Conservation (phyloP, 1,284 basidiomycete genomes). For the Puccinia polysora region DNA sequence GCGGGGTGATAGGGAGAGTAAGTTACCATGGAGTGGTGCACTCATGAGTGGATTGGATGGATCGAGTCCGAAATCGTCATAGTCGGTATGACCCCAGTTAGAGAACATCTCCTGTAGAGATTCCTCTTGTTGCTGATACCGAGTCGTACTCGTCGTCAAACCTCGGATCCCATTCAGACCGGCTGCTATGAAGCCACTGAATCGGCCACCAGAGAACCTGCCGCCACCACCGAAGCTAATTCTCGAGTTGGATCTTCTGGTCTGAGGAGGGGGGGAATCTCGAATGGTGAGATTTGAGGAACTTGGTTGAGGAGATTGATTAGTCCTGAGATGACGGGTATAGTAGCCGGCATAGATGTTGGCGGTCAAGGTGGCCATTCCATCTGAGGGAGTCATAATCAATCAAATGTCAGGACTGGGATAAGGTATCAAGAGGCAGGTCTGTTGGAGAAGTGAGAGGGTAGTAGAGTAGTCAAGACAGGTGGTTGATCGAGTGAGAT, state of each 20-base stretch:
- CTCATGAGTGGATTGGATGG: not conserved
- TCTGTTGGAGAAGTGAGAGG: too few relatives aligned
- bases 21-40: not conserved
- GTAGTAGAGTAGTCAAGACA: too few relatives aligned
- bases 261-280: conserved; percentile 21
- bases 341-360: conserved; percentile 19
- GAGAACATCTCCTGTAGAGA: conserved; percentile 17
- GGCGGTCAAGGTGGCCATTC: conserved; percentile 15
- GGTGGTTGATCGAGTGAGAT: too few relatives aligned
- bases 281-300: conserved; percentile 21
- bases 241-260: conserved; percentile 5
- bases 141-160: not conserved
- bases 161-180: not conserved
- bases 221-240: conserved; percentile 28
- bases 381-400: conserved; percentile 1
- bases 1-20: not conserved
- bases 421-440: too few relatives aligned
- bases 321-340: not conserved
- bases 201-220: conserved; percentile 23
- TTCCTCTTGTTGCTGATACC: not conserved
- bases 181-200: conserved; percentile 21
- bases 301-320: conserved; percentile 18
- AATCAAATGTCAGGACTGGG: too few relatives aligned
- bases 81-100: not conserved
- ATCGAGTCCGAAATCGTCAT: not conserved